Percentiles rank a stretch among this genome's conserved stretches.
These are phyloP conservation scores for Mycosphaerelloides madeirae DNA, from an alignment of 2,329 filamentous ascomycete genomes.

Conservation along the genomic window DNA sequence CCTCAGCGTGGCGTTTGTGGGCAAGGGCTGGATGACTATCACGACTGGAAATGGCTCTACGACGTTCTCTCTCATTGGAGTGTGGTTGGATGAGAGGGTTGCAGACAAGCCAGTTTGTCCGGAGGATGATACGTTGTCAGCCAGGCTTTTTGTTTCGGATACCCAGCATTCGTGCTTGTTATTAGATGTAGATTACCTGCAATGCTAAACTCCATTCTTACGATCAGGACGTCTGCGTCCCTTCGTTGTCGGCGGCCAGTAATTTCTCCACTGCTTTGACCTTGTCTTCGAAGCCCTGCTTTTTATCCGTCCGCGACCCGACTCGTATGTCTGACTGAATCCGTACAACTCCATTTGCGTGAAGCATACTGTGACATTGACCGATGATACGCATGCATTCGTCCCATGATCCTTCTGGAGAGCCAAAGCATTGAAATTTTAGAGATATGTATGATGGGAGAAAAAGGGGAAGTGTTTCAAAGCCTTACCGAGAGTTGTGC, in stretches of 20 bases:
- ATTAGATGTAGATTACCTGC: no score
- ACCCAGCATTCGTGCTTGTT: no score
- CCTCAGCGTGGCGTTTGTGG: conserved; percentile 6
- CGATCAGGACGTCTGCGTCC: background rate
- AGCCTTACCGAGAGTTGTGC: conserved; percentile 77
- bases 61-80: conserved; percentile 4
- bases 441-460: background rate
- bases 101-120: no score
- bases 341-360: conserved; percentile 69
- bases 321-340: conserved; percentile 87
- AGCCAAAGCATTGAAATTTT: no score
- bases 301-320: conserved; percentile 81
- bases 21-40: background rate
- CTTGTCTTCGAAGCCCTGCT: conserved; percentile 75
- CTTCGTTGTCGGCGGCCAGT: conserved; percentile 35
- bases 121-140: no score
- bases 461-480: background rate
- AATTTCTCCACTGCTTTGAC: conserved; percentile 58
- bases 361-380: conserved; percentile 73
- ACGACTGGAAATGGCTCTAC: conserved; percentile 4
- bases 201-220: no score
- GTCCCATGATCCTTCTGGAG: conserved; percentile 76
- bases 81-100: background rate
- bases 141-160: no score
- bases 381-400: conserved; percentile 79